Evolutionary conservation across 306 rosid species (phyloP), one percentile per base, ranked within the genome.

Genomic region (Vigna radiata): DNA sequence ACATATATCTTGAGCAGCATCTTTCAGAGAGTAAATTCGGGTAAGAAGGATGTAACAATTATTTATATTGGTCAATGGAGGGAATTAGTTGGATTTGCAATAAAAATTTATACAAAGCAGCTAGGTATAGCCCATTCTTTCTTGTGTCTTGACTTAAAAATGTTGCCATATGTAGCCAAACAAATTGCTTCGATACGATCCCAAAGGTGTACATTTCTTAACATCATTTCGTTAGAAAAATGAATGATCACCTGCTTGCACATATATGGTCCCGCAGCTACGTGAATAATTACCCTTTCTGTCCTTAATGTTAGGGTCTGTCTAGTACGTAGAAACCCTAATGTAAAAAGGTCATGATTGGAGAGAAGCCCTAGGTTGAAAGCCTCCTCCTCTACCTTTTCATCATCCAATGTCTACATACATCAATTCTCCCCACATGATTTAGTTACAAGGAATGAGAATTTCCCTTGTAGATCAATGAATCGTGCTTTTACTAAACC

Each of bases 251-350:
- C 75, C 59, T 82, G 70, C 75, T 71, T 85, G 54, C 77, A 70
- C 75, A 79, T 71, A 82, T 72, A 71, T 82, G 86, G 85, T 76
- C 89, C 86, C 85, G 78, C 84, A 83, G 43, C 86, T 83, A 79
- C 80, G 75, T 79, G 77, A 76, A 79, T 79, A 58, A 76, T 85
- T 78, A 18, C 73, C 68, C 59, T 75, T 79, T 82, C 16, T 75
- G 77, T 83, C 85, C 85, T 81, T 85, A 52, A 46, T 64, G 83
- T 79, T 85, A 74, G 82, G 62, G 31, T 25, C 66, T 78, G 76
- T 79, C 84, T 68, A 65, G 39, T 77, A 82, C 82, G 82, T 64
- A 77, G 80, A 83, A 79, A 85, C 86, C 84, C 86, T 83, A 86
- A 83, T 79, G 83, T 17, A 25, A 78, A 66, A 73, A 46, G 67